Evolutionary conservation across 31 red algal genomes (phyloP).

Genomic region (Bonnemaisonia californica): DNA sequence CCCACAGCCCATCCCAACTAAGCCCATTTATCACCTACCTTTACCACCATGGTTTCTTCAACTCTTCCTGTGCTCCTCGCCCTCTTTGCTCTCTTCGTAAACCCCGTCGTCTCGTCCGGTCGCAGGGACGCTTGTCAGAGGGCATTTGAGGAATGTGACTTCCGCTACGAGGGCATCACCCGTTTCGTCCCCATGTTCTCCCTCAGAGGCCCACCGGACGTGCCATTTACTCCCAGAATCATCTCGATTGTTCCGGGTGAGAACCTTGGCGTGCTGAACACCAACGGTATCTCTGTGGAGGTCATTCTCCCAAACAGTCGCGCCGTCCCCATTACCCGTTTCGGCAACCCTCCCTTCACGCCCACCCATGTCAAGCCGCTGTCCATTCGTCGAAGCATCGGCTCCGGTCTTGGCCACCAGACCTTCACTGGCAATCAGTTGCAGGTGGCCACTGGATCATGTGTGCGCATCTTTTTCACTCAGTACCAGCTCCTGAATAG

Average conservation of each 20-base stretch:
- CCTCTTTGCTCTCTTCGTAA: too few species aligned
- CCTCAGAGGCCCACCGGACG: neutral
- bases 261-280: constrained; percentile 46
- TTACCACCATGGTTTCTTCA: too few species aligned
- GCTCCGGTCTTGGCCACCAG: constrained; percentile 61
- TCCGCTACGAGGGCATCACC: neutral
- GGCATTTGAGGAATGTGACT: neutral
- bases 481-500: constrained; percentile 7
- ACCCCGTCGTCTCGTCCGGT: too few species aligned
- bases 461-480: constrained; percentile 39
- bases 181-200: constrained; percentile 12
- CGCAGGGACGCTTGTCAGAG: too few species aligned
- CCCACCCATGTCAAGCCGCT: constrained; percentile 53
- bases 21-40: too few species aligned
- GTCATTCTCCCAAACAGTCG: constrained; percentile 14
- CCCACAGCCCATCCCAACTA: too few species aligned
- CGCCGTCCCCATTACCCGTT: constrained; percentile 29
- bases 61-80: too few species aligned
- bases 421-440: constrained; percentile 48
- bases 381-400: neutral
- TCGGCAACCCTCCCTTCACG: constrained; percentile 34
- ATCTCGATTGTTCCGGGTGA: constrained; percentile 18
- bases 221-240: constrained; percentile 28
- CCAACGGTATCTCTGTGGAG: constrained; percentile 30
- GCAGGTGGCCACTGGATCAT: constrained; percentile 11